phyloP scores from a whole-genome alignment of 1,284 basidiomycete genomes.

The Vanrija pseudolonga region DNA sequence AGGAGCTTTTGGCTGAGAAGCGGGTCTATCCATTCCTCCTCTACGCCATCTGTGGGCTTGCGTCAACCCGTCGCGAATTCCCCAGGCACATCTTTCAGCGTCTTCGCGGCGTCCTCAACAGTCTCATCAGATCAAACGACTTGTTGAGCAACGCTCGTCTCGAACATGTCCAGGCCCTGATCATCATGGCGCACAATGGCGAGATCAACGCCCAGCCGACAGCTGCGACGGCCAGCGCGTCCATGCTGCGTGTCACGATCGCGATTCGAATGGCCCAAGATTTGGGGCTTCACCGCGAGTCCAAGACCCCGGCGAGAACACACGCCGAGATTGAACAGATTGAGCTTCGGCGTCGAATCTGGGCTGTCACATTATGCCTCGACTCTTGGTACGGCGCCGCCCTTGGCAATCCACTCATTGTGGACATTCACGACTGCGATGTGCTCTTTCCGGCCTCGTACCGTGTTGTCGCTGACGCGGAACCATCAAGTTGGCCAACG shows the following conservation, averaged over 20 bases:
- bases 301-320: conserved; percentile 26
- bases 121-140: conserved; percentile 81
- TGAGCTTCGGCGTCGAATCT: conserved; percentile 76
- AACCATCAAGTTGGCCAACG: conserved; percentile 58
- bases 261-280: conserved; percentile 93
- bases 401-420: conserved; percentile 64
- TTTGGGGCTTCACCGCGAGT: conserved; percentile 76
- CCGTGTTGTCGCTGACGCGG: conserved; percentile 53
- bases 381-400: conserved; percentile 68
- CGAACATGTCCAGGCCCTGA: conserved; percentile 81
- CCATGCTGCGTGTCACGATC: conserved; percentile 36
- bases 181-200: conserved; percentile 55
- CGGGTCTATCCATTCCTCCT: conserved; percentile 61
- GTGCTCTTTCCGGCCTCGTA: conserved; percentile 71
- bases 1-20: conserved; percentile 67
- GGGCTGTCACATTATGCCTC: conserved; percentile 85
- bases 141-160: conserved; percentile 80
- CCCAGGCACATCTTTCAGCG: conserved; percentile 78
- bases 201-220: conserved; percentile 49
- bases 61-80: conserved; percentile 77
- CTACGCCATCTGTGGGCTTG: conserved; percentile 88
- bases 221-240: conserved; percentile 45
- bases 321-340: conserved; percentile 54
- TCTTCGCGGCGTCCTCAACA: conserved; percentile 78
- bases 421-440: conserved; percentile 90